Percentiles rank a stretch among this genome's conserved stretches.
These are phyloP conservation scores for Acanthamoeba triangularis DNA, from an alignment of 208 protist species.

Conservation along the genomic window DNA sequence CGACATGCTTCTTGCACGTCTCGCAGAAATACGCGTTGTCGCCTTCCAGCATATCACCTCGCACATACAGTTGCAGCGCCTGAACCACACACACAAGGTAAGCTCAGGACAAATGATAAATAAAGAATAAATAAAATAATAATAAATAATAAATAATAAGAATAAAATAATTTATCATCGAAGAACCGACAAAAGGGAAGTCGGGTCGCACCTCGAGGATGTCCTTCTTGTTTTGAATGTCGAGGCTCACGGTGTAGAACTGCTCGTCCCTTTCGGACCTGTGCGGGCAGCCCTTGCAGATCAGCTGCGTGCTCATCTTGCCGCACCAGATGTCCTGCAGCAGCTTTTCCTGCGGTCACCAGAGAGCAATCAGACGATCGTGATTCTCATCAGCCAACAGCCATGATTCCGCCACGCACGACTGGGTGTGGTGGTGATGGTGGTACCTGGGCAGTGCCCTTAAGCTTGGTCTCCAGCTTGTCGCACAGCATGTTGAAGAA, in stretches of 20 bases:
- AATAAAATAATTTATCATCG: conserved; percentile 68
- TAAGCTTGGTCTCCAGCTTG: conserved; percentile 79
- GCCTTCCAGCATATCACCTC: conserved; percentile 86
- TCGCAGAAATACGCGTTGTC: conserved; percentile 90
- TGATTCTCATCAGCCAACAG: too few relatives aligned
- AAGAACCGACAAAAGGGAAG: too few relatives aligned
- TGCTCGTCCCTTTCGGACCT: conserved; percentile 84
- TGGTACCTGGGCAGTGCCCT: conserved; percentile 50
- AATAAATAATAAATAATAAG: too few relatives aligned
- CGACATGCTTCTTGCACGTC: conserved; percentile 78
- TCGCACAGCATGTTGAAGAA: conserved; percentile 89
- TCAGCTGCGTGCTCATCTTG: conserved; percentile 86
- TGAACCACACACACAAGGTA: conserved; percentile 81
- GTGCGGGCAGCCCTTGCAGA: conserved; percentile 86
- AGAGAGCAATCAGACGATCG: too few relatives aligned
- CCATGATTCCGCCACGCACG: too few relatives aligned
- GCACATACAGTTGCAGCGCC: conserved; percentile 86
- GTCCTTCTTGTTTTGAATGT: conserved; percentile 66
- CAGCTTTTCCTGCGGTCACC: conserved; percentile 77
- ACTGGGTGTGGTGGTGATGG: too few relatives aligned
- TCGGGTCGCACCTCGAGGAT: neutral
- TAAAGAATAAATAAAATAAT: too few relatives aligned
- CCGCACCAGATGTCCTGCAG: conserved; percentile 87
- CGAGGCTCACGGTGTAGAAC: conserved; percentile 82
- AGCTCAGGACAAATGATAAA: too few relatives aligned